These are phyloP conservation scores for Solanum hybrid DNA, from an alignment of 305 asterid species.

Conservation along the genomic window DNA sequence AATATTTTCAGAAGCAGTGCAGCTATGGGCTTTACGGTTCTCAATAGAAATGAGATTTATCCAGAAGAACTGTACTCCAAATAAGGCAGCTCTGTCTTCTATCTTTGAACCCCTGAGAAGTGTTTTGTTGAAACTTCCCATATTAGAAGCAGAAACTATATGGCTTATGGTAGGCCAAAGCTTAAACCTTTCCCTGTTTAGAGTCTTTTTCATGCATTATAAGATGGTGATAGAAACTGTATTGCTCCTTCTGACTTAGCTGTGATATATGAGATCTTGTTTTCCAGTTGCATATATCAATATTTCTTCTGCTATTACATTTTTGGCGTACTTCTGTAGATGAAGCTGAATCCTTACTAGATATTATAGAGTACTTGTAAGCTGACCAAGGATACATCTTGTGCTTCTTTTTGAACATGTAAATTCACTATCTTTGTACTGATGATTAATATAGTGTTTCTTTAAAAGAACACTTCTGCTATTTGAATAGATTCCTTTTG, in stretches of 20 bases:
- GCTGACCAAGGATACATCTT: background rate
- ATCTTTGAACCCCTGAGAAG: constrained; percentile 43
- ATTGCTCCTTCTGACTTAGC: background rate
- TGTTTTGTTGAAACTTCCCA: constrained; percentile 39
- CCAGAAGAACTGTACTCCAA: constrained; percentile 26
- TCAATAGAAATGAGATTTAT: constrained; percentile 47
- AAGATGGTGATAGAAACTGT: background rate
- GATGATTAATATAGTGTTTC: background rate
- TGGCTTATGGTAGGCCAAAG: constrained; percentile 74
- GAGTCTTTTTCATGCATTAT: background rate
- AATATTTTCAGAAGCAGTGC: constrained; percentile 40
- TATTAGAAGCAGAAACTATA: constrained; percentile 57
- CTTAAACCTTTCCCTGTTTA: background rate
- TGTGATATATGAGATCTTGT: background rate
- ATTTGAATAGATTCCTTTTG: background rate
- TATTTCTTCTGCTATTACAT: background rate
- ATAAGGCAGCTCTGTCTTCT: constrained; percentile 35
- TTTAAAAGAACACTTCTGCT: background rate
- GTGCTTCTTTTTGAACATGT: background rate
- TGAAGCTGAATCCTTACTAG: background rate
- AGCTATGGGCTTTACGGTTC: constrained; percentile 57
- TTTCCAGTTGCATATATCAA: background rate
- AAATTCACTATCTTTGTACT: background rate
- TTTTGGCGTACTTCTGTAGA: background rate
- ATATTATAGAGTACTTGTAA: background rate